Evolutionary conservation across 768 basidiomycete species (phyloP), one percentile per base, ranked within the genome.

Genomic region (Porphyrellus cyaneotinctus): DNA sequence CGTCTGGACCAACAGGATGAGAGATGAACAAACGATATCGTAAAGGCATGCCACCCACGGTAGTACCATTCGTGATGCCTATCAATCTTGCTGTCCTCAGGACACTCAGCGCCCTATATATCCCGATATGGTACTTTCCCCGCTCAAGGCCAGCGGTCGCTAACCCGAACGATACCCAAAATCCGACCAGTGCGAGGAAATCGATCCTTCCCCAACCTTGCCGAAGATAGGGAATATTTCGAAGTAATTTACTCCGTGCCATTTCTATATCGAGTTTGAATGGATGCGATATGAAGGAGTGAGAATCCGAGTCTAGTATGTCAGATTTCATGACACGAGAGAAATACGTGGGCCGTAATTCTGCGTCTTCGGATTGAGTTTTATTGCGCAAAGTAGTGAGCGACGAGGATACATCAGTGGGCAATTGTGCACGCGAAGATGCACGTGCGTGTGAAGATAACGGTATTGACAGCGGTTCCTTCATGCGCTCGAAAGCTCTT

Each of bases 131-230:
- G 47, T 82, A 67, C 4, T 65, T 57, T 2, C 84, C 83, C 11
- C 78, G 74, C 70, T 97, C 95, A 22, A 78, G 59, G 0, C 89
- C 88, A 1, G 74, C 58, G 17, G 78, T 70, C 0, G 91, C 83
- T 50, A 98, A 75, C 0, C 65, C 69, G 64, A 97, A 95, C 10
- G 80, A 76, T 47, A 90, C 79, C 95, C 95, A 98, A 69, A 94
- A 97, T 57, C 83, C 79, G 13, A 87, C 57, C 41, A 97, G 82
- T 1, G 95, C 91, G 38, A 97, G 70, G 57, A 88, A 83, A 66
- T 98, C 95, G 49, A 97, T 87, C 46, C 93, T 75, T 61, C 81
- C 88, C 94, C 94, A 97, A 50, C 88, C 89, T 63, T 97, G 93
- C 10, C 95, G 80, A 1, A 98, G 76, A 66, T 92, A 98, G 0